Percentiles rank a stretch among this genome's conserved stretches.
phyloP scores from a whole-genome alignment of 1,139 yeast species.

The Geotrichum restrictum region DNA sequence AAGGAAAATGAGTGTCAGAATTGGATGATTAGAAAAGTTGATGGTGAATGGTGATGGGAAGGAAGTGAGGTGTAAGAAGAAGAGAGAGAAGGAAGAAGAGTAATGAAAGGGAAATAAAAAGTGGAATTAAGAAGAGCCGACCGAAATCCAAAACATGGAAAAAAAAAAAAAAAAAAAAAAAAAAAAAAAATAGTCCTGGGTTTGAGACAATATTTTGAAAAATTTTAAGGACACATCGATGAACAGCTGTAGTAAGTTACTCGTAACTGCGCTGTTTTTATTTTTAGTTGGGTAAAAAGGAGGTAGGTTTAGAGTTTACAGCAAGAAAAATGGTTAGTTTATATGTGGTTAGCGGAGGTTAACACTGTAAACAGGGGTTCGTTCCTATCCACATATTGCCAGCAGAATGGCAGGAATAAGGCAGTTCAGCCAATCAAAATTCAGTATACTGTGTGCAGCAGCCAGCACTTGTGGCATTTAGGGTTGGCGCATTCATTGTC shows the following conservation, averaged over 20 bases:
- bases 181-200: not conserved
- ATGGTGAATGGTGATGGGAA: not conserved
- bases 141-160: not conserved
- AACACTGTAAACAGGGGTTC: too few species aligned
- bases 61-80: not conserved
- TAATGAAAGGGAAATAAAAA: constrained; percentile 1
- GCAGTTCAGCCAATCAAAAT: too few species aligned
- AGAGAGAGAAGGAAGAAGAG: constrained; percentile 3
- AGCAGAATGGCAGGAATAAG: too few species aligned
- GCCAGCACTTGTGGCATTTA: too few species aligned
- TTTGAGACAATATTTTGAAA: not conserved
- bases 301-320: too few species aligned
- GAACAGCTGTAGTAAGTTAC: not conserved
- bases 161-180: constrained; percentile 8
- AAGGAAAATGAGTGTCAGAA: constrained; percentile 1
- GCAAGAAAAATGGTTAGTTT: too few species aligned
- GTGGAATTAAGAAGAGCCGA: constrained; percentile 2
- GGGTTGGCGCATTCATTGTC: too few species aligned
- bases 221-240: not conserved
- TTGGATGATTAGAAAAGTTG: not conserved
- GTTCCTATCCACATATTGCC: too few species aligned
- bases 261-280: not conserved
- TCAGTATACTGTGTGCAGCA: too few species aligned
- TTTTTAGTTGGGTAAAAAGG: constrained; percentile 37
- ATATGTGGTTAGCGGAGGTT: too few species aligned